These are phyloP conservation scores for Lolium rigidum DNA, from an alignment of 176 grass and related monocot genomes.

Conservation along the genomic window DNA sequence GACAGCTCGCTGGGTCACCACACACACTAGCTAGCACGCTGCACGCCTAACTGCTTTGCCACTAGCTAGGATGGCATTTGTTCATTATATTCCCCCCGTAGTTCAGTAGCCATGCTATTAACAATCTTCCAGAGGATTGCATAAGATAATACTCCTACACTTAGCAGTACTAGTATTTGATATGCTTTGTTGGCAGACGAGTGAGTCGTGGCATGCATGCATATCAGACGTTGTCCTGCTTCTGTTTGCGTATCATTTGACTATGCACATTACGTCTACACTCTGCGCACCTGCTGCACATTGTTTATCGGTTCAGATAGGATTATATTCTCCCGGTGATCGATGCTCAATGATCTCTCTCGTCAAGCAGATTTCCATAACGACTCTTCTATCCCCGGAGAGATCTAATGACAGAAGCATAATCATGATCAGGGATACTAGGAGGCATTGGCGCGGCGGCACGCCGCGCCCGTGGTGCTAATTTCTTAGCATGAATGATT, in stretches of 20 bases:
- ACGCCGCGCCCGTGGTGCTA: too few species aligned
- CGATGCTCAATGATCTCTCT: too few species aligned
- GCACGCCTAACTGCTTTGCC: conserved; percentile 5
- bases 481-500: too few species aligned
- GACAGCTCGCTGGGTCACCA: conserved; percentile 28
- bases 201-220: neutral
- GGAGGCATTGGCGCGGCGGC: too few species aligned
- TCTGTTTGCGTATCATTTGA: neutral
- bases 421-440: conserved; percentile 15
- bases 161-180: neutral
- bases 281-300: neutral
- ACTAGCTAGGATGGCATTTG: neutral
- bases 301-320: neutral
- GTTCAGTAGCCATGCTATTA: conserved; percentile 8
- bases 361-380: too few species aligned
- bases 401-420: conserved; percentile 34
- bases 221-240: neutral
- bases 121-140: neutral
- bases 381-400: too few species aligned
- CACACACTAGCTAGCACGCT: too few species aligned
- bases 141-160: neutral
- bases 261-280: too few species aligned
- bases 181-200: neutral
- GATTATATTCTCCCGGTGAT: neutral
- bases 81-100: conserved; percentile 7